Conservation (phyloP, 345 rosid species). For the Salix exigua region DNA sequence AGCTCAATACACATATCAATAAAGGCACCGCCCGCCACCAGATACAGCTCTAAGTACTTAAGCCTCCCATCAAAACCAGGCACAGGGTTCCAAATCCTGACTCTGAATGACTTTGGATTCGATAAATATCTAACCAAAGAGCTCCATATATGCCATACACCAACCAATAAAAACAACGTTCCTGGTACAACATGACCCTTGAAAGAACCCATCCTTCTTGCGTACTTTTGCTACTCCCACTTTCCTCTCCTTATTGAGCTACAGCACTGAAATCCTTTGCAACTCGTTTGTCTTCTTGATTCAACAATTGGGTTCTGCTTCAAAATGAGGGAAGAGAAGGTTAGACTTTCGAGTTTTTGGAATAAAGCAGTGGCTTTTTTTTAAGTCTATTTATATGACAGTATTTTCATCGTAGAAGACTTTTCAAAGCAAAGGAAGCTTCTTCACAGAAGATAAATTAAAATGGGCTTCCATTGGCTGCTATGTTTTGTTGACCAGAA, state of each 20-base stretch:
- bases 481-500: conserved; percentile 8
- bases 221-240: no score
- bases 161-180: conserved; percentile 66
- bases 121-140: conserved; percentile 53
- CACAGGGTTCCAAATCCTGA: conserved; percentile 81
- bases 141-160: conserved; percentile 87
- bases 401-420: background rate
- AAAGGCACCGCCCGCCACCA: conserved; percentile 68
- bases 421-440: background rate
- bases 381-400: background rate
- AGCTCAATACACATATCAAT: conserved; percentile 84
- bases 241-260: background rate
- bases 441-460: background rate
- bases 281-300: background rate
- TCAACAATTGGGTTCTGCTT: conserved; percentile 9
- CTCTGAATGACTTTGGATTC: conserved; percentile 63
- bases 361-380: background rate
- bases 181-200: conserved; percentile 92
- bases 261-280: background rate
- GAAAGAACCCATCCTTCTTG: conserved; percentile 78
- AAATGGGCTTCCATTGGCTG: background rate
- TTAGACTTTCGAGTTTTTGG: background rate
- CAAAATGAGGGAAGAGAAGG: background rate
- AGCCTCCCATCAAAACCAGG: conserved; percentile 74
- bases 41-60: conserved; percentile 77